Conservation (phyloP, 2,329 filamentous ascomycete species). For the Coniochaeta hoffmannii region DNA sequence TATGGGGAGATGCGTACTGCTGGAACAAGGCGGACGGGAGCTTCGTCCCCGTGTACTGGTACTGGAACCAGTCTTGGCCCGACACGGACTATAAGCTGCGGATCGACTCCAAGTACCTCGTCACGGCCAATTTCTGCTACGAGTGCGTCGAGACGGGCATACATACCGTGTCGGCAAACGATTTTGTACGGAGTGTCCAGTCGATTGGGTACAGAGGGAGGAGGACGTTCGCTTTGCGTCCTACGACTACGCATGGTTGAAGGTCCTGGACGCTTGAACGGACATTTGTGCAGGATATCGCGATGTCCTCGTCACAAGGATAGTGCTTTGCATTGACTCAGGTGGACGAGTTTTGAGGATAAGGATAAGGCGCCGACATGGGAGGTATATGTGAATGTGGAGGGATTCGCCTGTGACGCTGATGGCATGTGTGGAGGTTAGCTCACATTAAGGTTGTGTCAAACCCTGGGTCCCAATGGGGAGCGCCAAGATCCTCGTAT, state of each 20-base stretch:
- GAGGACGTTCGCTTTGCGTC: not conserved
- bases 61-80: slow-evolving; percentile 1
- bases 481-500: too few relatives aligned
- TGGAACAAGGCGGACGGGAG: not conserved
- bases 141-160: not conserved
- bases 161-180: not conserved
- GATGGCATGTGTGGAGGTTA: too few relatives aligned
- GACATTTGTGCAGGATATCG: not conserved
- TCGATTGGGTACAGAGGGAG: not conserved
- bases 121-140: not conserved
- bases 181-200: not conserved
- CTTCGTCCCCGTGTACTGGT: slow-evolving; percentile 1
- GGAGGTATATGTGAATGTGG: too few relatives aligned
- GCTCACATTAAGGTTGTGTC: too few relatives aligned
- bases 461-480: too few relatives aligned
- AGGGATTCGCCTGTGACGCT: too few relatives aligned
- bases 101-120: not conserved
- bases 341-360: too few relatives aligned
- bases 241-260: not conserved
- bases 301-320: too few relatives aligned
- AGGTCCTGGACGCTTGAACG: not conserved
- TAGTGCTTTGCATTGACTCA: too few relatives aligned
- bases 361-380: too few relatives aligned
- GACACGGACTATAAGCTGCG: not conserved
- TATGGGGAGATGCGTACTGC: slow-evolving; percentile 2